phyloP scores from a whole-genome alignment of 2,329 filamentous ascomycete genomes.

The Dactylellina parvicollis region DNA sequence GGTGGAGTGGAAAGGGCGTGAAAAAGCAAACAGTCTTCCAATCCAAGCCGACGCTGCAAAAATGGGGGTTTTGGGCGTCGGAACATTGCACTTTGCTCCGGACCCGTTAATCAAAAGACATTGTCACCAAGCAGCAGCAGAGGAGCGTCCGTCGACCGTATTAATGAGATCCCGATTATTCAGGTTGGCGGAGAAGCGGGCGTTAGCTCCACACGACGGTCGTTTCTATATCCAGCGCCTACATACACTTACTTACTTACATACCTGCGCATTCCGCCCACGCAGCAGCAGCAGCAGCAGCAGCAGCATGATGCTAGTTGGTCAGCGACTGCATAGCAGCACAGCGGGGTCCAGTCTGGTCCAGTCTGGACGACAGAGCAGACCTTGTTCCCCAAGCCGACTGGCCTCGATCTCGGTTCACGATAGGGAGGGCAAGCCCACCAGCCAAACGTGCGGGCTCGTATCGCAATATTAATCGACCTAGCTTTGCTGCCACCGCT shows the following conservation, averaged over 20 bases:
- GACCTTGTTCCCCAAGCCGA: slow-evolving; percentile 15
- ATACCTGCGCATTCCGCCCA: too few species aligned
- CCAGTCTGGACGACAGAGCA: slow-evolving; percentile 34
- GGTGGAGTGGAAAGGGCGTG: slow-evolving; percentile 30
- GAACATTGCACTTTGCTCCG: slow-evolving; percentile 51
- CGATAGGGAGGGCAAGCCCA: slow-evolving; percentile 13
- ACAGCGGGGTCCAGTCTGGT: neutral
- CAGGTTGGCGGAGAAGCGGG: slow-evolving; percentile 41
- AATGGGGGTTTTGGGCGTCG: slow-evolving; percentile 35
- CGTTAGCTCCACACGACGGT: slow-evolving; percentile 45
- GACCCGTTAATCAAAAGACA: slow-evolving; percentile 27
- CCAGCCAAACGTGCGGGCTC: slow-evolving; percentile 25
- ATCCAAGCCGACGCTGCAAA: slow-evolving; percentile 15
- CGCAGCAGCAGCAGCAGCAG: too few species aligned
- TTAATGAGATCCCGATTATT: too few species aligned
- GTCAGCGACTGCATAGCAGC: too few species aligned
- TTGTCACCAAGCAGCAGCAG: too few species aligned
- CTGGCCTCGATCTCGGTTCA: neutral
- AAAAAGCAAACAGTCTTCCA: slow-evolving; percentile 50
- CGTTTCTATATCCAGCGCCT: slow-evolving; percentile 28
- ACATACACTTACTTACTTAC: neutral
- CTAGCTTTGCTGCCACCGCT: neutral
- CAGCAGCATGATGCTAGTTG: too few species aligned
- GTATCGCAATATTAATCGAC: slow-evolving; percentile 26
- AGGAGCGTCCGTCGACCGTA: too few species aligned